Evolutionary conservation across 352 stramenopile genomes (phyloP).

Genomic region (Hyaloperonospora brassicae): DNA sequence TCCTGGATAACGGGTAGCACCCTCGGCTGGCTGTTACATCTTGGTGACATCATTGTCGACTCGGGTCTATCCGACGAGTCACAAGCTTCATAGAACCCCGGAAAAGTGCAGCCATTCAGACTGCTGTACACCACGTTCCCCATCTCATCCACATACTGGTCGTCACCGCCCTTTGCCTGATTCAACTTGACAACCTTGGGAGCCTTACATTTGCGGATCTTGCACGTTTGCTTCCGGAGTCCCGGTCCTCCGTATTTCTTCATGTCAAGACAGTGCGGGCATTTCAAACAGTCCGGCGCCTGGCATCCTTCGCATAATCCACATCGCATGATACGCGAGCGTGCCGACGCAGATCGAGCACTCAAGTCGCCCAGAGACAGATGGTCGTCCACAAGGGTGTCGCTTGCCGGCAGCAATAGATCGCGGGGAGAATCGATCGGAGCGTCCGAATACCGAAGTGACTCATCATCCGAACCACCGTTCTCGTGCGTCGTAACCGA

Average conservation of each 20-base stretch:
- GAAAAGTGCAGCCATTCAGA: constrained; percentile 19
- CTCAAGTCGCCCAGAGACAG: constrained; percentile 32
- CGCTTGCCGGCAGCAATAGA: constrained; percentile 29
- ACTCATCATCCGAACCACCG: constrained; percentile 22
- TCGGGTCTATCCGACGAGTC: constrained; percentile 26
- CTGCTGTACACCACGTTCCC: constrained; percentile 30
- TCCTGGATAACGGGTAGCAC: constrained; percentile 42
- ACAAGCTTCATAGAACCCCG: constrained; percentile 25
- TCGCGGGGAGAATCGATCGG: constrained; percentile 29
- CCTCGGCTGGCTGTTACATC: constrained; percentile 11
- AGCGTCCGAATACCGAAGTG: constrained; percentile 25
- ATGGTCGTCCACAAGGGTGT: constrained; percentile 32
- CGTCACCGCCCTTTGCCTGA: constrained; percentile 43
- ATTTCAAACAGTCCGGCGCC: constrained; percentile 69
- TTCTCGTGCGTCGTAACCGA: constrained; percentile 21
- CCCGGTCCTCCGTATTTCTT: constrained; percentile 80
- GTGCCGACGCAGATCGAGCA: constrained; percentile 27
- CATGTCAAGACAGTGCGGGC: constrained; percentile 73
- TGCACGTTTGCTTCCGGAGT: constrained; percentile 76
- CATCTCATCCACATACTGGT: constrained; percentile 47
- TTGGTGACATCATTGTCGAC: constrained; percentile 9
- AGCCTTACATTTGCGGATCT: constrained; percentile 61
- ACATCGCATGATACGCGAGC: constrained; percentile 66
- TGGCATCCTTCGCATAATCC: constrained; percentile 64
- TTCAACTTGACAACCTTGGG: constrained; percentile 69